Evolutionary conservation across 176 grass and related monocot genomes (phyloP), one percentile per base, ranked within the genome.

Genomic region (Zea mays): DNA sequence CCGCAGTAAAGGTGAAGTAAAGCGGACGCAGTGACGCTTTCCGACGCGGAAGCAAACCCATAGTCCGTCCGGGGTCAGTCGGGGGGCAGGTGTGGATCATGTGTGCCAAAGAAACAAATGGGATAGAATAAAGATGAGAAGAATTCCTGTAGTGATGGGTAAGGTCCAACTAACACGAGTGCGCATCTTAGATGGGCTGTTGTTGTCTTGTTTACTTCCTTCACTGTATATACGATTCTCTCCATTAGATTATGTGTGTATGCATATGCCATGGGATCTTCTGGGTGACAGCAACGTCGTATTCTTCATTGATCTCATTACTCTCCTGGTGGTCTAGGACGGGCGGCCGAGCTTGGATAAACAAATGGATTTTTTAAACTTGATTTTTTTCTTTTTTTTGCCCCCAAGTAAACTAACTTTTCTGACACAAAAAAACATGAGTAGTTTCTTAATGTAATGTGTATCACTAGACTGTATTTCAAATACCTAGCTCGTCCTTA

Each of bases 1-100:
- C 50, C 16, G 71, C 71, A 54, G 76, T 79, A 79, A 78, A 54
- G 62, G 17, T 78, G 7, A 79, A 79, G 63, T 67, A 79, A 79
- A 79, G 63, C 76, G n/a, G 36, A 67, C 75, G 61, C n/a, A 12
- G 62, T 49, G 44, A 70, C 67, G 67, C 67, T 70, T 70, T 70
- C 44, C 67, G 67, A 49, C 10, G 67, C 20, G 11, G 67, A 70
- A 70, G 67, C 67, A 70, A 70, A 9, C 4, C 40, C 15, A 12
- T 21, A 40, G 10, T 21, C 43, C 8, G 48, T 70, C 67, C 5
- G 42, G 67, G 67, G 45, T 46, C 66, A 68, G 66, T 69, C n/a
- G 56, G 67, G 67, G 67, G 46, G 59, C 44, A 77, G 59, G 75
- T 76, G 54, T 76, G 57, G 10, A 70, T 48, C 67, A 40, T 35